Conservation (phyloP, 129 eudicot genomes). For the Cynara cardunculus region DNA sequence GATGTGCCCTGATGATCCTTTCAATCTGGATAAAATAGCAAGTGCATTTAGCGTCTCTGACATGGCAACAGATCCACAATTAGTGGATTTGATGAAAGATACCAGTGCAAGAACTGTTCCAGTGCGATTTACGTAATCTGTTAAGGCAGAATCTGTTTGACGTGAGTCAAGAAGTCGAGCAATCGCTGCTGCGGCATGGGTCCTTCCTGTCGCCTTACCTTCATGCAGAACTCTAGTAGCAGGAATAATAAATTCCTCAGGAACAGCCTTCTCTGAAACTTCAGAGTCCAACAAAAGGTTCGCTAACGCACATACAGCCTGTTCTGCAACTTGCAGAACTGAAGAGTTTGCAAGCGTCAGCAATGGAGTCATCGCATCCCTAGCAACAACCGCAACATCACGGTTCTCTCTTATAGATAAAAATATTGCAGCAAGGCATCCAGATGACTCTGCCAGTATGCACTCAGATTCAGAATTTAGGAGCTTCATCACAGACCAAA, state of each 20-base stretch:
- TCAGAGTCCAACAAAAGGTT: constrained; percentile 79
- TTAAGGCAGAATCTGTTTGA: constrained; percentile 55
- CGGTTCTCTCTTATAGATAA: constrained; percentile 80
- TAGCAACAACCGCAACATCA: constrained; percentile 78
- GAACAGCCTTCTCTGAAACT: constrained; percentile 60
- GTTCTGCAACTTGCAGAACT: constrained; percentile 78
- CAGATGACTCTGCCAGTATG: constrained; percentile 64
- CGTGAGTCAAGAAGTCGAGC: constrained; percentile 77
- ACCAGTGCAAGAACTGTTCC: constrained; percentile 88
- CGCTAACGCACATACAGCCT: constrained; percentile 85
- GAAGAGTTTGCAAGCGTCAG: constrained; percentile 69
- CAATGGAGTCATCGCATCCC: constrained; percentile 63
- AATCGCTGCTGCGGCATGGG: constrained; percentile 93
- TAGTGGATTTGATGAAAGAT: constrained; percentile 66
- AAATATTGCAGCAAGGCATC: constrained; percentile 86
- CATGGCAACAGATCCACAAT: constrained; percentile 50
- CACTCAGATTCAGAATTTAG: constrained; percentile 67
- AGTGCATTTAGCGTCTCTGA: constrained; percentile 93
- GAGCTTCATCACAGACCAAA: constrained; percentile 69
- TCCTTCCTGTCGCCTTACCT: constrained; percentile 68
- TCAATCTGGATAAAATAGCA: constrained; percentile 65
- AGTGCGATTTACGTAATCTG: constrained; percentile 68
- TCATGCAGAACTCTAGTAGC: constrained; percentile 85
- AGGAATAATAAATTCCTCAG: constrained; percentile 74
- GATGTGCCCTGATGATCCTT: constrained; percentile 51